Evolutionary conservation across 306 rosid genomes (phyloP).

Genomic region (Canavalia gladiata): DNA sequence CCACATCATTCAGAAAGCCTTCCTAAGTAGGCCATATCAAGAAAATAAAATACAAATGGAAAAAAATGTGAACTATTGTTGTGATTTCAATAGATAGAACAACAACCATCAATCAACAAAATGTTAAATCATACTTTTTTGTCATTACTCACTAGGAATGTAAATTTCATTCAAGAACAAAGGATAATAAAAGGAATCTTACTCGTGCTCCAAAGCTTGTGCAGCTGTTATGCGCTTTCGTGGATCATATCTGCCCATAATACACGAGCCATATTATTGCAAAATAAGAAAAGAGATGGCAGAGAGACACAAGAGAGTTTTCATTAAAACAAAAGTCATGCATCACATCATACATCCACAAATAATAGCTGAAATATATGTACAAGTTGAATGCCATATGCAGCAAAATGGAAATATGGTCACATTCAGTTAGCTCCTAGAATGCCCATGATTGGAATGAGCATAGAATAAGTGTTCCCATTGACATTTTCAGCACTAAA

Average conservation of each 20-base stretch:
- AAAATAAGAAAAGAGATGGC: constrained; percentile 12
- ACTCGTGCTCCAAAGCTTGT: constrained; percentile 98
- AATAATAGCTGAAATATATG: constrained; percentile 34
- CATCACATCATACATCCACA: constrained; percentile 36
- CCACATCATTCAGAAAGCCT: constrained; percentile 11
- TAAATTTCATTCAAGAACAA: constrained; percentile 28
- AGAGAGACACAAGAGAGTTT: neutral
- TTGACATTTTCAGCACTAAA: constrained; percentile 19
- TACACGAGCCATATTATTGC: constrained; percentile 12
- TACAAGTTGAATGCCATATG: constrained; percentile 26
- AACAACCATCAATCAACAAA: constrained; percentile 25
- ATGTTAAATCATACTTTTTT: constrained; percentile 30
- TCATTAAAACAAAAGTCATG: constrained; percentile 12
- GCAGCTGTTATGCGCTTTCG: constrained; percentile 90
- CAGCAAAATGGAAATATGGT: constrained; percentile 26
- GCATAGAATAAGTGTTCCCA: constrained; percentile 4
- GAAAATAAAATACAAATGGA: constrained; percentile 3
- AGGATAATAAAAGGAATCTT: constrained; percentile 47
- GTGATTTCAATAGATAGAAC: constrained; percentile 36
- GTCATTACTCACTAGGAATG: neutral
- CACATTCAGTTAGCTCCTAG: constrained; percentile 6
- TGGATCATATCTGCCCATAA: constrained; percentile 91
- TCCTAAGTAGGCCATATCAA: constrained; percentile 6
- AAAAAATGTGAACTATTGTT: constrained; percentile 28
- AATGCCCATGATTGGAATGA: constrained; percentile 32